These are phyloP conservation scores for Aquilaria yunnanensis DNA, from an alignment of 345 rosid genomes.

Conservation along the genomic window DNA sequence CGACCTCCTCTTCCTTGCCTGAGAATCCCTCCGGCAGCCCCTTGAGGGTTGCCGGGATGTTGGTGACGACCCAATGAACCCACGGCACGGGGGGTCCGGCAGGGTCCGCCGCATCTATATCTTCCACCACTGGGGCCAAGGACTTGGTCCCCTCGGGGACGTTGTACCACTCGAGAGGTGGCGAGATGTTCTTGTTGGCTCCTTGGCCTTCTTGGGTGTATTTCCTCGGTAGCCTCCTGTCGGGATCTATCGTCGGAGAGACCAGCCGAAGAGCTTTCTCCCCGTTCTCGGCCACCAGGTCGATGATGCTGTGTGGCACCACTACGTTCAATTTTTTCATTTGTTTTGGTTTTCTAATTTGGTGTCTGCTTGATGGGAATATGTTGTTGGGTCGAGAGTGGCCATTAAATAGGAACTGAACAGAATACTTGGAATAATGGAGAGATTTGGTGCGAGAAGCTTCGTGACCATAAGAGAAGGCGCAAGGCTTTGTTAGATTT, in stretches of 20 bases:
- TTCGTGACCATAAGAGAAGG: slow-evolving; percentile 21
- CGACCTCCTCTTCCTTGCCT: slow-evolving; percentile 40
- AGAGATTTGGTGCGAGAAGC: slow-evolving; percentile 19
- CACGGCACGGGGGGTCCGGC: slow-evolving; percentile 57
- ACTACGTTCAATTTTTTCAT: not conserved
- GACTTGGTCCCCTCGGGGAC: slow-evolving; percentile 59
- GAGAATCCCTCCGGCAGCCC: slow-evolving; percentile 72
- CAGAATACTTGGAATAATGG: not conserved
- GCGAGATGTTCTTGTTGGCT: slow-evolving; percentile 44
- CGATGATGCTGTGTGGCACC: not conserved
- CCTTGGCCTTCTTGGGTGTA: slow-evolving; percentile 74
- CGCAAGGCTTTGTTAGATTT: not conserved
- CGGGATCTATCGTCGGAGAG: slow-evolving; percentile 41
- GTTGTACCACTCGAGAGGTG: slow-evolving; percentile 71
- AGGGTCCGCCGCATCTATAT: slow-evolving; percentile 75
- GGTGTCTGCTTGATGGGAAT: not conserved
- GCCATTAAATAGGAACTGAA: too few relatives aligned
- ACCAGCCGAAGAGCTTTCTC: slow-evolving; percentile 56
- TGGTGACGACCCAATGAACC: slow-evolving; percentile 68
- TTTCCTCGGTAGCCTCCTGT: slow-evolving; percentile 66
- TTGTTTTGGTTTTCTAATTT: not conserved
- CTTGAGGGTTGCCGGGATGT: slow-evolving; percentile 55
- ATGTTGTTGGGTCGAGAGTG: too few relatives aligned
- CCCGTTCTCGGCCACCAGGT: slow-evolving; percentile 14
- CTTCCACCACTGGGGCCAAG: slow-evolving; percentile 74